Percentiles rank a stretch among this genome's conserved stretches.
Evolutionary conservation across 2,329 filamentous ascomycete genomes (phyloP).

Genomic region (Juglanconis sp.): DNA sequence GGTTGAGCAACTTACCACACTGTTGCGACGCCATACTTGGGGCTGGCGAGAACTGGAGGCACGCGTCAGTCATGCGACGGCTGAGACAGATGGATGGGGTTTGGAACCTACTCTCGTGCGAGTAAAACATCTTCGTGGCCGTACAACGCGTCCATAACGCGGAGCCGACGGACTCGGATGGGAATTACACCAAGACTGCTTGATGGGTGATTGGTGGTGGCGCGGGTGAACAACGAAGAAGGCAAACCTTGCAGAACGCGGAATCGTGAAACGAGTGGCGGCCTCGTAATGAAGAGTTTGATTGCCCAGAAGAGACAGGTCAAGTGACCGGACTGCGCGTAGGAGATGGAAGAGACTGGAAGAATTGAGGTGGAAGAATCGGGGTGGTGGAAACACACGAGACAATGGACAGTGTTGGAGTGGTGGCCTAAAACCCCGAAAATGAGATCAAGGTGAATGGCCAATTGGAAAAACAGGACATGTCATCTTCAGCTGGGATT

Average conservation of each 20-base stretch:
- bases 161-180: not conserved
- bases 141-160: not conserved
- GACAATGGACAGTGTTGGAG: not conserved
- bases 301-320: not conserved
- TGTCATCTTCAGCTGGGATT: no score
- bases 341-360: not conserved
- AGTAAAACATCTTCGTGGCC: conserved; percentile 77
- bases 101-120: conserved; percentile 75
- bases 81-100: not conserved
- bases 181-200: not conserved
- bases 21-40: conserved; percentile 88
- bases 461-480: not conserved
- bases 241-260: not conserved
- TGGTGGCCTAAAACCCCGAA: not conserved
- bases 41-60: conserved; percentile 68
- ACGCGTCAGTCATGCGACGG: conserved; percentile 20
- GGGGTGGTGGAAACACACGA: no score
- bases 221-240: not conserved
- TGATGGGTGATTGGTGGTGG: not conserved
- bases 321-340: not conserved
- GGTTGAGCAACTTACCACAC: conserved; percentile 66
- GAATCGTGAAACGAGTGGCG: not conserved
- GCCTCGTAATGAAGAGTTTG: not conserved
- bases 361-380: not conserved
- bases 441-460: not conserved